phyloP scores from a whole-genome alignment of 2,329 filamentous ascomycete species.

The Cladosporium oxysporum region DNA sequence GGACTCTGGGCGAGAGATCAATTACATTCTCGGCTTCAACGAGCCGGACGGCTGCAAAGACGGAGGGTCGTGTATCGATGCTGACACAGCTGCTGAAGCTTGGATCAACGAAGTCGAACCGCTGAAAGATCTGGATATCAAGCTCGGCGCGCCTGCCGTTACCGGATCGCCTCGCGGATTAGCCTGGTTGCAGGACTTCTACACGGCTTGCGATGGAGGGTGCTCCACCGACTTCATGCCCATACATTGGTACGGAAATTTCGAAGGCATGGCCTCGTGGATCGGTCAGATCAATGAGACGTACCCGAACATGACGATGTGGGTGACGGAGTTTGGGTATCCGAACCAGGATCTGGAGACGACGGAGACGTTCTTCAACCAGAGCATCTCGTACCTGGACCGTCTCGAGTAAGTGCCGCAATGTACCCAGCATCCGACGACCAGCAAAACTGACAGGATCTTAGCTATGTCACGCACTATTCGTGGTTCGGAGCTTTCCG shows the following conservation, averaged over 20 bases:
- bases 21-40: conserved; percentile 74
- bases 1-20: conserved; percentile 57
- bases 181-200: conserved; percentile 68
- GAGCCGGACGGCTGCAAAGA: conserved; percentile 67
- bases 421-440: neutral
- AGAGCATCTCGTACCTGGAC: conserved; percentile 67
- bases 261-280: conserved; percentile 66
- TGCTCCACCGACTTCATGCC: conserved; percentile 55
- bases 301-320: conserved; percentile 59
- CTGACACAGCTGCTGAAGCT: conserved; percentile 62
- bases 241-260: conserved; percentile 63
- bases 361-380: conserved; percentile 69
- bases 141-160: conserved; percentile 69
- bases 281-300: conserved; percentile 60
- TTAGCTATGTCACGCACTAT: conserved; percentile 63
- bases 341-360: conserved; percentile 55
- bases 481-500: conserved; percentile 77
- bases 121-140: conserved; percentile 61
- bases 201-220: conserved; percentile 56
- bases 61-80: conserved; percentile 65
- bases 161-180: conserved; percentile 63
- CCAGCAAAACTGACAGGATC: neutral
- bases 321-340: conserved; percentile 77
- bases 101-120: conserved; percentile 75
- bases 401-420: conserved; percentile 49